These are phyloP conservation scores for Dothistroma pini DNA, from an alignment of 2,329 filamentous ascomycete genomes.

Conservation along the genomic window DNA sequence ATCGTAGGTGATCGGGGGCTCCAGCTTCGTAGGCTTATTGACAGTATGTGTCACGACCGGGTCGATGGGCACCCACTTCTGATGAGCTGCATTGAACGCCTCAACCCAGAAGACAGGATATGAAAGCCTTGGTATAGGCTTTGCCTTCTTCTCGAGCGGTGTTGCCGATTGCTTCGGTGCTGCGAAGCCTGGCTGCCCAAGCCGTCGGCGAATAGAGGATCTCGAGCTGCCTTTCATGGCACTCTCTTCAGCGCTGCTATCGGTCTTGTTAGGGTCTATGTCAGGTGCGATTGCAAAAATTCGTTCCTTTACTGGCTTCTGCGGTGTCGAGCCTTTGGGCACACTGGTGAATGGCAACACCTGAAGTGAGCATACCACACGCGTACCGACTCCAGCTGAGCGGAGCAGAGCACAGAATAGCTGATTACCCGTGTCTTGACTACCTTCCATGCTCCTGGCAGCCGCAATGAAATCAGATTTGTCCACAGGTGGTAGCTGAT, in stretches of 20 bases:
- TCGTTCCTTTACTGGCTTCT: slow-evolving; percentile 37
- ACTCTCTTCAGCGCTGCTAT: slow-evolving; percentile 22
- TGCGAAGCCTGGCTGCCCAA: slow-evolving; percentile 33
- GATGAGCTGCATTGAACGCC: slow-evolving; percentile 75
- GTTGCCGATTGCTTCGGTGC: slow-evolving; percentile 1
- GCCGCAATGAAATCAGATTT: slow-evolving; percentile 67
- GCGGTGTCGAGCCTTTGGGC: slow-evolving; percentile 43
- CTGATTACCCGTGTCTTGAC: slow-evolving; percentile 84
- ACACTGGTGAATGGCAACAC: slow-evolving; percentile 64
- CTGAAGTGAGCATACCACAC: slow-evolving; percentile 88
- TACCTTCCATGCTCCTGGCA: slow-evolving; percentile 68
- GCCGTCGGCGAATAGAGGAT: slow-evolving; percentile 30
- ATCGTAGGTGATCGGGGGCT: slow-evolving; percentile 75
- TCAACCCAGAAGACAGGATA: slow-evolving; percentile 95
- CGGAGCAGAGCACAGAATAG: slow-evolving; percentile 85
- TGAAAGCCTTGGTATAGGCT: slow-evolving; percentile 61
- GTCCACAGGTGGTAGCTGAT: slow-evolving; percentile 20
- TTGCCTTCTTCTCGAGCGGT: slow-evolving; percentile 34
- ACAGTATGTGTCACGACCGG: slow-evolving; percentile 76
- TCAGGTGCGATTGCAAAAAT: slow-evolving; percentile 33
- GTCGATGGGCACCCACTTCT: slow-evolving; percentile 90
- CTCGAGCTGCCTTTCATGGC: slow-evolving; percentile 20
- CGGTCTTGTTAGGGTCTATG: slow-evolving; percentile 12
- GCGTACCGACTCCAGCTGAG: slow-evolving; percentile 72
- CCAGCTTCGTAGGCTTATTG: slow-evolving; percentile 70